These are phyloP conservation scores for Saccharomycopsis microspora DNA, from an alignment of 805 yeast genomes.

Conservation along the genomic window DNA sequence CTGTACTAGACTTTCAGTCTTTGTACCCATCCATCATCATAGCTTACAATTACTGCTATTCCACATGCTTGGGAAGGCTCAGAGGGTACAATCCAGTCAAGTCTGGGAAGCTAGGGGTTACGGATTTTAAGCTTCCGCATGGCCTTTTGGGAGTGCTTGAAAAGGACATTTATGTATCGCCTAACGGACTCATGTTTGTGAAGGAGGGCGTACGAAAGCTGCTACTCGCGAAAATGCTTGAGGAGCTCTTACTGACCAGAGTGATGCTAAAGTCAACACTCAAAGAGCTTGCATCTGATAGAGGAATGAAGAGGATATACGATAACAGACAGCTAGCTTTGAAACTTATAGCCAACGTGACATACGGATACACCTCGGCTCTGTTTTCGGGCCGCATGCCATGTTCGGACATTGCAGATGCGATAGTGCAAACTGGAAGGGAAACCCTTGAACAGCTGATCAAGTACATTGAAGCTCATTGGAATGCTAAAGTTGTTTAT, in stretches of 20 bases:
- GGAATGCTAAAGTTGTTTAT: constrained; percentile 90
- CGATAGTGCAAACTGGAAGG: constrained; percentile 84
- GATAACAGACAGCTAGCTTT: constrained; percentile 77
- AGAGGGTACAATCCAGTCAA: constrained; percentile 34
- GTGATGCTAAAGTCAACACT: constrained; percentile 69
- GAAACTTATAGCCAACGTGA: constrained; percentile 86
- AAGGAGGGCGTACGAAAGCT: constrained; percentile 59
- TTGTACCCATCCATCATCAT: constrained; percentile 86
- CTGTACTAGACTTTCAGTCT: constrained; percentile 89
- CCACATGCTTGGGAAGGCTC: constrained; percentile 57
- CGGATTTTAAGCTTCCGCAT: constrained; percentile 36
- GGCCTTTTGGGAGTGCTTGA: constrained; percentile 40
- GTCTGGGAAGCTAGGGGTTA: constrained; percentile 25
- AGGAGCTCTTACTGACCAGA: constrained; percentile 72
- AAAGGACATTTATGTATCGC: constrained; percentile 53
- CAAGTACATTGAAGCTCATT: constrained; percentile 49
- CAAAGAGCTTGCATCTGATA: constrained; percentile 28
- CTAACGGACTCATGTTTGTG: constrained; percentile 79
- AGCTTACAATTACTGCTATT: constrained; percentile 82
- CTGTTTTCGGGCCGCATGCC: constrained; percentile 97
- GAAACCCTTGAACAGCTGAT: constrained; percentile 72
- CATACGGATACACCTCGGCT: constrained; percentile 93
- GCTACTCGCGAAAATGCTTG: constrained; percentile 69
- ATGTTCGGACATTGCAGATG: constrained; percentile 87
- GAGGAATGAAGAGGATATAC: constrained; percentile 33